Evolutionary conservation across 768 basidiomycete genomes (phyloP), one percentile per base, ranked within the genome.

Genomic region (Hericium alpestre): DNA sequence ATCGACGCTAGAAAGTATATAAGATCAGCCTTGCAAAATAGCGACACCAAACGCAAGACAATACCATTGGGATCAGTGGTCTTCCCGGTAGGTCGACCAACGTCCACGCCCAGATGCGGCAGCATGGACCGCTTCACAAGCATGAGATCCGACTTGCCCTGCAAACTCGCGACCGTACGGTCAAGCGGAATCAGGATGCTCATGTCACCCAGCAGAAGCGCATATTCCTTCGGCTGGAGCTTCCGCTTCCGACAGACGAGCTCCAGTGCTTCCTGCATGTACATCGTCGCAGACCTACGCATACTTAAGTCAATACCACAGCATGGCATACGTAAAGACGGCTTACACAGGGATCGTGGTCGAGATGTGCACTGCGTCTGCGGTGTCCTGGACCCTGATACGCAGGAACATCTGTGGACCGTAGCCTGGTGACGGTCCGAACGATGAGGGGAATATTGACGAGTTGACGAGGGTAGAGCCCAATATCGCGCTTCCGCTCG

Each of bases 241-340:
- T 81, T 82, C 51, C 85, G 79, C 65, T 81, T 82, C 39, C 80
- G 76, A 66, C 89, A 92, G 1, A 91, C 86, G 20, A 84, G 75
- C 59, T 96, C 95, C 22, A 96, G 79, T 1, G 91, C 90, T 69
- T 98, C 95, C 64, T 94, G 93, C 82, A 97, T 87, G 69, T 98
- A 98, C 86, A 93, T 96, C 9, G 90, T 92, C 13, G 90, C 84
- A 9, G 92, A 84, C 5, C 87, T 90, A 64, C 41, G 38, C 12
- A 27, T 52, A n/a, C 22, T 53, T 49, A 54, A n/a, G 13, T 12
- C 38, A 20, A 38, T 27, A 25, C 18, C 10, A 11, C 0, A 18
- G 32, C 8, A 37, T 23, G 51, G 27, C 59, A 51, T 18, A 32
- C 38, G 46, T 41, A 2, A 25, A 32, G 9, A 23, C 37, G n/a